Base-by-base conservation (phyloP, 1,284 basidiomycete genomes). In the Cutaneotrichosporon cutaneum region DNA sequence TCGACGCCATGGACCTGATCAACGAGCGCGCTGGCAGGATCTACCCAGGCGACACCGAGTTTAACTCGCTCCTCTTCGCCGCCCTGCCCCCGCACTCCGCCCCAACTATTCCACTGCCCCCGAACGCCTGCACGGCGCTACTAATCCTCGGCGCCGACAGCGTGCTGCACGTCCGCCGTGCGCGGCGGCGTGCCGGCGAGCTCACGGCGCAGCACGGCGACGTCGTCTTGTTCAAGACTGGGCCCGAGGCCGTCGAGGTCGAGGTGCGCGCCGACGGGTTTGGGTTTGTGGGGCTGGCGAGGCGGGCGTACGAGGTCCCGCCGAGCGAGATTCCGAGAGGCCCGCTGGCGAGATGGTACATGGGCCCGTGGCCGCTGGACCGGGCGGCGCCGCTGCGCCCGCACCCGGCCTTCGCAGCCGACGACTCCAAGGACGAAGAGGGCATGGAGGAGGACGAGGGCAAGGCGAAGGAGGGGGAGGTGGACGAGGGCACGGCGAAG, bases 141-240 rank as follows among this genome's bases (percentile, higher is more conserved):
- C 57, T 73, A 18, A 61, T 70, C 32, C 67, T 76, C 18, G 74
- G 74, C 4, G 71, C 72, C 2, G 71, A 73, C 45, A 63, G 55
- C 3, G 26, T 13, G 3, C 9, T 73, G 24, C 57, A 59, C 35
- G 59, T 36, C 32, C 32, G 33, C 9, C 30, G 42, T 9, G 32
- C 14, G 44, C 55, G 32, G 26, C 42, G n/a, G 18, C 68, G 68
- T 32, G 57, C 54, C 24, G 72, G 67, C 35, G 66, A 71, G 18
- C 8, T 78, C 11, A 68, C 61, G 1, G 56, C 68, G 11, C 74
- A 74, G 57, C 76, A 78, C 61, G 76, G 76, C 6, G 76, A 78
- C 65, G 70, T 78, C 0, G 24, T 76, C 2, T 63, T 69, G 7
- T 44, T 73, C 33, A 65, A 63, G 51, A 60, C 70, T 4, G 74